Percentiles rank a stretch among this genome's conserved stretches.
These are phyloP conservation scores for Serendipita indica DNA, from an alignment of 768 basidiomycete genomes.

Conservation along the genomic window DNA sequence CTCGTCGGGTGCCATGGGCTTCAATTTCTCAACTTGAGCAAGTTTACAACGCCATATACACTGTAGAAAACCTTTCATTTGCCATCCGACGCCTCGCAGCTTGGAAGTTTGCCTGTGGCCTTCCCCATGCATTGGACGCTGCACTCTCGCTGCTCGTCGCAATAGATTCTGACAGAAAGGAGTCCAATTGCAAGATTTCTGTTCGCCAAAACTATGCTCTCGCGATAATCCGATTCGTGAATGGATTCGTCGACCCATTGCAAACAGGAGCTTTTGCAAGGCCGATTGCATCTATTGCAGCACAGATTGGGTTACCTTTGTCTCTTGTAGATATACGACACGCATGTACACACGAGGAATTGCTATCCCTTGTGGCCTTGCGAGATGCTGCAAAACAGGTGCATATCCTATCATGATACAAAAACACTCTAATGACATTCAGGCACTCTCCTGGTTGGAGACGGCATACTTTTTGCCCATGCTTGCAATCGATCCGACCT, in stretches of 20 bases:
- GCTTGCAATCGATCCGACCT: constrained; percentile 13
- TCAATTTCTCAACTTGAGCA: constrained; percentile 54
- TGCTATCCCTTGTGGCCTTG: constrained; percentile 70
- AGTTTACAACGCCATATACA: constrained; percentile 60
- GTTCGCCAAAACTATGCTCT: constrained; percentile 67
- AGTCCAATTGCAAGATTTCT: constrained; percentile 24
- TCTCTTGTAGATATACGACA: constrained; percentile 91
- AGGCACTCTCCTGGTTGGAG: constrained; percentile 77
- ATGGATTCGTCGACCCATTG: constrained; percentile 87
- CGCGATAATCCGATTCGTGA: constrained; percentile 78
- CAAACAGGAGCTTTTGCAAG: constrained; percentile 82
- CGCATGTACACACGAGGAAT: constrained; percentile 89
- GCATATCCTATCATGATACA: background rate
- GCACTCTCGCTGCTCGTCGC: constrained; percentile 46
- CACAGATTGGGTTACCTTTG: constrained; percentile 67
- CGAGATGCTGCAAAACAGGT: constrained; percentile 55
- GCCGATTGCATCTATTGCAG: constrained; percentile 78
- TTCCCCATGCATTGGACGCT: constrained; percentile 75
- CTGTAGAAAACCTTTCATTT: constrained; percentile 42
- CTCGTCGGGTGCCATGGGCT: constrained; percentile 71
- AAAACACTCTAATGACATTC: background rate
- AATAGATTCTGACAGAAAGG: constrained; percentile 37
- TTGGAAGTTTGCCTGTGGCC: constrained; percentile 56
- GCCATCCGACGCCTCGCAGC: constrained; percentile 56
- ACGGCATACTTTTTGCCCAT: constrained; percentile 75